These are phyloP conservation scores for Zangia roseola DNA, from an alignment of 768 basidiomycete species.

Conservation along the genomic window DNA sequence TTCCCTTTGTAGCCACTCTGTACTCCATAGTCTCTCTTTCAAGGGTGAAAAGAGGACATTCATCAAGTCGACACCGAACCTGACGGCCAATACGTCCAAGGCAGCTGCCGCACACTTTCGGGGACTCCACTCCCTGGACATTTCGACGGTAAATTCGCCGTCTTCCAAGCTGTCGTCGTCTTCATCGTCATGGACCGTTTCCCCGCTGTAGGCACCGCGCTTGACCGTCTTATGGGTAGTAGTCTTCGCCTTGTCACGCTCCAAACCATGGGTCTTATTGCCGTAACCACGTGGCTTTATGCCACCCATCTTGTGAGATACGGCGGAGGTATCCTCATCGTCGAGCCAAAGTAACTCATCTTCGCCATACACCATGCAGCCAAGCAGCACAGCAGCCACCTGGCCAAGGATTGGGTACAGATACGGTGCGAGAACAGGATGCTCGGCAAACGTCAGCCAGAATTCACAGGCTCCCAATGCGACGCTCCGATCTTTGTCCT, in stretches of 20 bases:
- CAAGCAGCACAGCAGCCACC: slow-evolving; percentile 93
- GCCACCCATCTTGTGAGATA: slow-evolving; percentile 92
- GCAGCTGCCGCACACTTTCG: slow-evolving; percentile 98
- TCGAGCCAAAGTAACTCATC: slow-evolving; percentile 93
- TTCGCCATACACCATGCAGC: slow-evolving; percentile 97
- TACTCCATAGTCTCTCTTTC: slow-evolving; percentile 91
- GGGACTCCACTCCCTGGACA: slow-evolving; percentile 97
- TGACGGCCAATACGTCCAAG: slow-evolving; percentile 94
- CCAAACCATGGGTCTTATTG: slow-evolving; percentile 78
- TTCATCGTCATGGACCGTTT: slow-evolving; percentile 79
- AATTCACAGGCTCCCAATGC: slow-evolving; percentile 99
- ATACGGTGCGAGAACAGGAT: slow-evolving; percentile 80
- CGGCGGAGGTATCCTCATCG: slow-evolving; percentile 82
- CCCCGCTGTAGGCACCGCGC: slow-evolving; percentile 72
- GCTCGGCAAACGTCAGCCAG: slow-evolving; percentile 98
- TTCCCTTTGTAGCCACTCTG: slow-evolving; percentile 92
- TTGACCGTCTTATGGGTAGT: slow-evolving; percentile 37
- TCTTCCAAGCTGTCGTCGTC: slow-evolving; percentile 86
- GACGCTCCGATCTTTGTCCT: slow-evolving; percentile 95
- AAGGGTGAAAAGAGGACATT: slow-evolving; percentile 84
- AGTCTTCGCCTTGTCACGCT: slow-evolving; percentile 56
- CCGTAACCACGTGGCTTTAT: slow-evolving; percentile 96
- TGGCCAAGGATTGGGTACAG: slow-evolving; percentile 85
- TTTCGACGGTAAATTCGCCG: slow-evolving; percentile 88
- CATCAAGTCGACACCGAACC: slow-evolving; percentile 84